Percentiles rank a stretch among this genome's conserved stretches.
These are phyloP conservation scores for Protomyces inundatus DNA, from an alignment of 1,139 yeast species.

Conservation along the genomic window DNA sequence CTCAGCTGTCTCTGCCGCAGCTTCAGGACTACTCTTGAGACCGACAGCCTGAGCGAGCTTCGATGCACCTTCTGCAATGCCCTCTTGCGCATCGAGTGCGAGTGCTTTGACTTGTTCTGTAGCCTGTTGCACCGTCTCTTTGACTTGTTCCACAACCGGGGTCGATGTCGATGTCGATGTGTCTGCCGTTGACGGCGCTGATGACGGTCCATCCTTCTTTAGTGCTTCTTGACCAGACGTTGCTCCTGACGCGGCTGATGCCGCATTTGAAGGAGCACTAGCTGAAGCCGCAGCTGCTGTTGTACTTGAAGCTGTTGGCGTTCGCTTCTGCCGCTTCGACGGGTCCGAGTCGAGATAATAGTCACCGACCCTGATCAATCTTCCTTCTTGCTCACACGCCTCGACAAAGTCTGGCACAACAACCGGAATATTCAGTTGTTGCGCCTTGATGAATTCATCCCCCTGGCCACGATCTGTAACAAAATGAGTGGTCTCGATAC, in stretches of 20 bases:
- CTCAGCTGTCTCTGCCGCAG: not conserved
- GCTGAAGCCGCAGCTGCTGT: not conserved
- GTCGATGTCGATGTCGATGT: not conserved
- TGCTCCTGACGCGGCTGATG: not conserved
- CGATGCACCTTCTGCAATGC: not conserved
- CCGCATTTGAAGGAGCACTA: not conserved
- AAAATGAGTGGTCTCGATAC: conserved; percentile 91
- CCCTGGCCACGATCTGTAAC: conserved; percentile 69
- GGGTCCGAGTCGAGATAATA: conserved; percentile 53
- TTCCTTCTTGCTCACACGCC: conserved; percentile 84
- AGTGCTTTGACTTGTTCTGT: not conserved
- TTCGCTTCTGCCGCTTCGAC: conserved; percentile 6
- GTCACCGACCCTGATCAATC: conserved; percentile 89
- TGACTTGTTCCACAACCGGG: not conserved
- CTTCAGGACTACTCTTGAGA: not conserved
- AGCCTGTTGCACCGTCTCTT: not conserved
- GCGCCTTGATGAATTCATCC: conserved; percentile 68
- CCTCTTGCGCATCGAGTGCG: not conserved
- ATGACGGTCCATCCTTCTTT: too few relatives aligned
- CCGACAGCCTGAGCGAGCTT: not conserved
- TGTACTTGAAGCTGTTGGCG: not conserved
- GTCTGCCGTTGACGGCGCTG: not conserved
- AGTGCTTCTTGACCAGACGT: not conserved
- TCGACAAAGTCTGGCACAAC: conserved; percentile 96
- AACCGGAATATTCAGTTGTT: conserved; percentile 82